phyloP scores from a whole-genome alignment of 164 flowering plant genomes.

The Euptelea pleiosperma region DNA sequence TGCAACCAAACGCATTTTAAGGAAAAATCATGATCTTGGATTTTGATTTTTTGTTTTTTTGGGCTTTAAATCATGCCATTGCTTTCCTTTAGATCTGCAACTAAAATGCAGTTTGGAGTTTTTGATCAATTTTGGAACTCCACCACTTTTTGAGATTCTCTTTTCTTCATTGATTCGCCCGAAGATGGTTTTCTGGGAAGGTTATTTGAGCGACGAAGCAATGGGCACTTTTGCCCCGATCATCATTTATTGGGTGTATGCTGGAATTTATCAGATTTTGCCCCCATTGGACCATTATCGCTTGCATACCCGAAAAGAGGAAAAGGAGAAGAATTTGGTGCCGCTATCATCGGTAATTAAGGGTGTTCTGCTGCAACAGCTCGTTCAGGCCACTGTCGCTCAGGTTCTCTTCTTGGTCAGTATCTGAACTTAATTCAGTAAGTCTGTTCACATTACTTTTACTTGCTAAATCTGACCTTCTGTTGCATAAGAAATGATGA shows the following conservation, averaged over 20 bases:
- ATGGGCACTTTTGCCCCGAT: conserved; percentile 87
- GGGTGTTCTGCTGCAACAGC: conserved; percentile 80
- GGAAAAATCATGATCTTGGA: no score
- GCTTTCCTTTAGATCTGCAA: no score
- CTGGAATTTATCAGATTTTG: conserved; percentile 73
- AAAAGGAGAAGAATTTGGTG: conserved; percentile 64
- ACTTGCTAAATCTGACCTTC: background rate
- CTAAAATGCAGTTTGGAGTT: conserved; percentile 1
- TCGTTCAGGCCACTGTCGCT: conserved; percentile 73
- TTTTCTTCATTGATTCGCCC: background rate
- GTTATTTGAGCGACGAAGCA: conserved; percentile 70
- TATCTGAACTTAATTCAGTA: conserved; percentile 1
- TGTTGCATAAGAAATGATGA: background rate
- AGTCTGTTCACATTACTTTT: background rate
- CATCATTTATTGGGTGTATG: conserved; percentile 76
- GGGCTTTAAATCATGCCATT: background rate
- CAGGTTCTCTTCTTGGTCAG: conserved; percentile 53
- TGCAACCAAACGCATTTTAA: no score
- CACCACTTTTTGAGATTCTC: no score
- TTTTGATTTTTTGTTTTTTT: background rate
- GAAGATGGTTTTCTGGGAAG: conserved; percentile 79
- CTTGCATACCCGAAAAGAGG: conserved; percentile 69
- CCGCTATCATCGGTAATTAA: conserved; percentile 51
- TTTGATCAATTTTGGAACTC: background rate
- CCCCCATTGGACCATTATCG: conserved; percentile 62